Evolutionary conservation across 148 eudicot species (phyloP).

Genomic region (Camellia granthamiana): DNA sequence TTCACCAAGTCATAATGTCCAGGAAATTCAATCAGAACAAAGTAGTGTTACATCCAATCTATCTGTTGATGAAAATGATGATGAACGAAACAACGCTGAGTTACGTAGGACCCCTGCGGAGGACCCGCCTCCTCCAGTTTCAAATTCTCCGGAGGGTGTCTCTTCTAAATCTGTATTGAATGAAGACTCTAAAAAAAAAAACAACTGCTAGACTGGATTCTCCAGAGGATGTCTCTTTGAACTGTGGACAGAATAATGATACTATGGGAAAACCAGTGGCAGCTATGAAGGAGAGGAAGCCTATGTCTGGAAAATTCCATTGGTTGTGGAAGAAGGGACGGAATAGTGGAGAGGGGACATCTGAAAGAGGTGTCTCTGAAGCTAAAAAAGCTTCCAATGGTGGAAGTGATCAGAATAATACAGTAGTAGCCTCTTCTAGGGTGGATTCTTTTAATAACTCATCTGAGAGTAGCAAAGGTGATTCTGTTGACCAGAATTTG

Average conservation of each 20-base stretch:
- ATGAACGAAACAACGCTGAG: slow-evolving; percentile 23
- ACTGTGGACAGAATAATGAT: slow-evolving; percentile 24
- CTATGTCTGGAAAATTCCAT: slow-evolving; percentile 50
- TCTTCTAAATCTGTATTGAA: slow-evolving; percentile 17
- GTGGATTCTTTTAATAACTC: slow-evolving; percentile 26
- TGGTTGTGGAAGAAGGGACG: slow-evolving; percentile 73
- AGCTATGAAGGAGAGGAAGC: slow-evolving; percentile 35
- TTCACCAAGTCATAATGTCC: slow-evolving; percentile 46
- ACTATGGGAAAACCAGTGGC: slow-evolving; percentile 22
- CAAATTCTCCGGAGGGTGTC: slow-evolving; percentile 19
- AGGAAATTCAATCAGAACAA: slow-evolving; percentile 45
- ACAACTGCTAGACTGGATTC: background rate
- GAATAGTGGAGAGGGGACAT: slow-evolving; percentile 43
- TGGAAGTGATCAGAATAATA: slow-evolving; percentile 26
- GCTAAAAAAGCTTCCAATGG: slow-evolving; percentile 32
- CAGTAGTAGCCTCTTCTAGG: slow-evolving; percentile 23
- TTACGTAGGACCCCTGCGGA: slow-evolving; percentile 15
- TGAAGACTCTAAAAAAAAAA: slow-evolving; percentile 22
- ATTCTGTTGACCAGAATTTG: slow-evolving; percentile 57
- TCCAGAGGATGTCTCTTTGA: slow-evolving; percentile 17
- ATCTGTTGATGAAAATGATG: slow-evolving; percentile 44
- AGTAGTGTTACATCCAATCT: slow-evolving; percentile 59
- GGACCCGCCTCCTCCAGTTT: slow-evolving; percentile 22
- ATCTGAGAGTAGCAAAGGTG: slow-evolving; percentile 40
- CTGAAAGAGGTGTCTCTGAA: slow-evolving; percentile 37